phyloP scores from a whole-genome alignment of 768 basidiomycete species.

The Boletus sensibilis region DNA sequence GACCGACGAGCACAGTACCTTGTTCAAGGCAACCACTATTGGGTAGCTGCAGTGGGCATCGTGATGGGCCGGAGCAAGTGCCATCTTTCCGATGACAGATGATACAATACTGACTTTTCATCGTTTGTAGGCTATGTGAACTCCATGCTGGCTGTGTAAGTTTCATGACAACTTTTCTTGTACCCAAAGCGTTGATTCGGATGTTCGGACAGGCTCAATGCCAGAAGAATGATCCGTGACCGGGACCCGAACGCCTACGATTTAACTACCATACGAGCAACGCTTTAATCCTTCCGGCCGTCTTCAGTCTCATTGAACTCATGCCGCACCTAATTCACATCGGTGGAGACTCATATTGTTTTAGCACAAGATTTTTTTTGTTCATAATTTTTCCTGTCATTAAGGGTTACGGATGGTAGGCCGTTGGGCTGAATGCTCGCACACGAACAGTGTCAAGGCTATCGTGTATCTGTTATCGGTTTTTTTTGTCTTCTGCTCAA shows the following conservation, averaged over 20 bases:
- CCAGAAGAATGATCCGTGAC: conserved; percentile 10
- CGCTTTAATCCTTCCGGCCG: not conserved
- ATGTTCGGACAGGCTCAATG: conserved; percentile 10
- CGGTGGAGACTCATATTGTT: not conserved
- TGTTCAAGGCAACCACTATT: not conserved
- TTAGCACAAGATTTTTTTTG: no score
- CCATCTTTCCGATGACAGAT: not conserved
- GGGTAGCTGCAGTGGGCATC: conserved; percentile 1
- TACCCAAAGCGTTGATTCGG: not conserved
- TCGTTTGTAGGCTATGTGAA: conserved; percentile 10
- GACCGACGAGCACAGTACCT: not conserved
- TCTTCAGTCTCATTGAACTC: no score
- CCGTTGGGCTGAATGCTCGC: no score
- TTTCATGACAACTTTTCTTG: not conserved
- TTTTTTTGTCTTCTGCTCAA: no score
- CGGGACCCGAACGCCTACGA: not conserved
- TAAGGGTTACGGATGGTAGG: no score
- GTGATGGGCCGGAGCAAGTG: conserved; percentile 6
- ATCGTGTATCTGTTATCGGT: no score
- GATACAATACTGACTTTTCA: not conserved
- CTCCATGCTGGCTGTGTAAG: conserved; percentile 17
- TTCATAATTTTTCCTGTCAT: no score
- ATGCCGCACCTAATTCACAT: not conserved
- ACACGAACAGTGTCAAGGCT: not conserved
- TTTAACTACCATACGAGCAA: not conserved